Evolutionary conservation across 1,284 basidiomycete genomes (phyloP), one percentile per base, ranked within the genome.

Genomic region (Fistulina hepatica): DNA sequence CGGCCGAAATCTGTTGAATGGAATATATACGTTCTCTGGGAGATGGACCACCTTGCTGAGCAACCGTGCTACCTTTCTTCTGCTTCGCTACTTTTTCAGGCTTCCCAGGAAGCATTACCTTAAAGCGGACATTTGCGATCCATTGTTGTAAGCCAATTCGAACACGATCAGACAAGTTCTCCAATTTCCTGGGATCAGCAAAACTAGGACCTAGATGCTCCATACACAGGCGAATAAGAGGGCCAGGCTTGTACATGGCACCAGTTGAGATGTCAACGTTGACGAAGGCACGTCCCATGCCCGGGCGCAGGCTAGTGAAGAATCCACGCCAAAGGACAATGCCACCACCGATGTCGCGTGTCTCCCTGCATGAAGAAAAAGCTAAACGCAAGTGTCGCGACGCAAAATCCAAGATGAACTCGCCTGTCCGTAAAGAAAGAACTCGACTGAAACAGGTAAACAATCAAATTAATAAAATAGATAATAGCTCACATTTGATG

Each of bases 271-370:
- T 78, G 40, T 79, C 76, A 39, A 79, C 63, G 39, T 79, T 79
- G 50, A 79, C 64, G 10, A 77, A 47, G 53, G 79, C 65, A 3
- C 55, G 59, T 2, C 64, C 64, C 4, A 70, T 56, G 0, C 65
- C 70, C 4, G 76, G 76, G 12, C 76, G 63, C 12, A 77, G 64
- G 0, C 69, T 73, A 50, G 76, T 72, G 53, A 76, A 76, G 45
- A 81, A 81, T 1, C 81, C 81, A 12, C 81, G 65, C 77, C 81
- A 81, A 3, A 84, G 60, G 31, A 75, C 64, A 15, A 86, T 62
- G 1, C 82, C 81, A 3, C 57, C 48, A 3, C 81, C 81, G 7
- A 86, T 80, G 42, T 73, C 65, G 48, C 69, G 71, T 9, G 65
- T 73, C 47, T 81, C 82, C 2, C 58, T 55, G 40, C 72, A 56